phyloP scores from a whole-genome alignment of 2,329 filamentous ascomycete species.

The Fusarium torreyae region DNA sequence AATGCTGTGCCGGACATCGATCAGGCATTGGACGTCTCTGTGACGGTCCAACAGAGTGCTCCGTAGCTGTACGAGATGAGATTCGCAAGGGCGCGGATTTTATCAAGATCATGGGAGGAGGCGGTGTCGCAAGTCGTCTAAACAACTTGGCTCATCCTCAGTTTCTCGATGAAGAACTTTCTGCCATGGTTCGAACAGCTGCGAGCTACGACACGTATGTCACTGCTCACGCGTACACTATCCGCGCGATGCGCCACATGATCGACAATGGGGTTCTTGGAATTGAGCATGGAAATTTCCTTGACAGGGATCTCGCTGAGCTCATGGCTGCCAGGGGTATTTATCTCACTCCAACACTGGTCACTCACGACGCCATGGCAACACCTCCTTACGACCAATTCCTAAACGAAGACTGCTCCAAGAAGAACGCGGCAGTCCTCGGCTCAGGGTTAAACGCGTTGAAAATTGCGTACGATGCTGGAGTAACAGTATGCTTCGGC shows the following conservation, averaged over 20 bases:
- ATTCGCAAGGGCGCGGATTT: constrained; percentile 70
- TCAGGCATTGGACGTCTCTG: constrained; percentile 61
- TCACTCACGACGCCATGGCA: constrained; percentile 65
- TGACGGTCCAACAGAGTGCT: constrained; percentile 69
- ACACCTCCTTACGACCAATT: constrained; percentile 59
- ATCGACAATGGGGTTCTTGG: too few species aligned
- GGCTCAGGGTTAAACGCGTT: constrained; percentile 62
- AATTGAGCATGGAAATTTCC: too few species aligned
- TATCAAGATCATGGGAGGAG: constrained; percentile 64
- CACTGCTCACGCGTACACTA: too few species aligned
- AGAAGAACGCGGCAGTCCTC: constrained; percentile 66
- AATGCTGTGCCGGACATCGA: constrained; percentile 61
- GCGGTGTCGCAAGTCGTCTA: too few species aligned
- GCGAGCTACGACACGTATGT: too few species aligned
- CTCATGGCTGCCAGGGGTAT: constrained; percentile 53
- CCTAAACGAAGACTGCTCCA: constrained; percentile 59
- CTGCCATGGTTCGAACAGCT: too few species aligned
- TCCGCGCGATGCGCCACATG: too few species aligned
- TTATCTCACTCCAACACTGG: constrained; percentile 68
- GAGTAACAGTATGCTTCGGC: constrained; percentile 69
- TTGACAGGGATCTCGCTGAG: too few species aligned
- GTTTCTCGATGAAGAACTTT: too few species aligned
- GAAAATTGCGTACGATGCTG: constrained; percentile 65
- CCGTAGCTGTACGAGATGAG: constrained; percentile 67
- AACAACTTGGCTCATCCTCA: too few species aligned